Percentiles rank a stretch among this genome's conserved stretches.
These are phyloP conservation scores for Cicer judaicum DNA, from an alignment of 306 rosid genomes.

Conservation along the genomic window DNA sequence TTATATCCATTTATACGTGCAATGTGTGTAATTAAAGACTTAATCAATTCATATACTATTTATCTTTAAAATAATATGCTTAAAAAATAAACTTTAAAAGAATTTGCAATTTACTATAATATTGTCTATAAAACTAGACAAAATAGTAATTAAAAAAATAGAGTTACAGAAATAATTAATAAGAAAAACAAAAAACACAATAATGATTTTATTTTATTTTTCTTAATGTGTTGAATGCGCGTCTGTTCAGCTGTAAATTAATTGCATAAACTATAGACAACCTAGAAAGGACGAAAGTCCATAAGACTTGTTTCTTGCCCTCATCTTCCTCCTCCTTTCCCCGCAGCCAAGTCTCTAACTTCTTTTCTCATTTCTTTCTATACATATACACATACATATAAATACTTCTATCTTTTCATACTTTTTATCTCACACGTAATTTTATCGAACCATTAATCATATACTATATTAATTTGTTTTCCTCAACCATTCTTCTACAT, in stretches of 20 bases:
- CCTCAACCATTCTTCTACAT: constrained; percentile 29
- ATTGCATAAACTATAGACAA: not conserved
- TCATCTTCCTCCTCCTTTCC: constrained; percentile 60
- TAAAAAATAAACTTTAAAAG: not conserved
- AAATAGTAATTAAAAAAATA: too few species aligned
- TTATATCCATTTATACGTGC: too few species aligned
- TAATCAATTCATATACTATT: too few species aligned
- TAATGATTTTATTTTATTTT: not conserved
- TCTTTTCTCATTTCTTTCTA: not conserved
- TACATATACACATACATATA: constrained; percentile 6
- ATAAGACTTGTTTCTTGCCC: constrained; percentile 16
- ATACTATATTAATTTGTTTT: not conserved
- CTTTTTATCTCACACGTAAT: constrained; percentile 11
- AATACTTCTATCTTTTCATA: not conserved
- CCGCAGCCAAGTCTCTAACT: not conserved
- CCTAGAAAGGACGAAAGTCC: constrained; percentile 30
- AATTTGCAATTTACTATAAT: too few species aligned
- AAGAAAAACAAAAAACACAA: not conserved
- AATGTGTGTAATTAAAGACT: too few species aligned
- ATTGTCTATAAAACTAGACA: too few species aligned
- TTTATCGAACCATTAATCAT: not conserved
- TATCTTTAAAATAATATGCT: too few species aligned
- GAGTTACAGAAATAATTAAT: not conserved
- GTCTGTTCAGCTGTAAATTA: not conserved
- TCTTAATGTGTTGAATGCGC: constrained; percentile 19